Percentiles rank a stretch among this genome's conserved stretches.
Conservation (phyloP, 2,329 filamentous ascomycete species). For the Juglanconis sp. region DNA sequence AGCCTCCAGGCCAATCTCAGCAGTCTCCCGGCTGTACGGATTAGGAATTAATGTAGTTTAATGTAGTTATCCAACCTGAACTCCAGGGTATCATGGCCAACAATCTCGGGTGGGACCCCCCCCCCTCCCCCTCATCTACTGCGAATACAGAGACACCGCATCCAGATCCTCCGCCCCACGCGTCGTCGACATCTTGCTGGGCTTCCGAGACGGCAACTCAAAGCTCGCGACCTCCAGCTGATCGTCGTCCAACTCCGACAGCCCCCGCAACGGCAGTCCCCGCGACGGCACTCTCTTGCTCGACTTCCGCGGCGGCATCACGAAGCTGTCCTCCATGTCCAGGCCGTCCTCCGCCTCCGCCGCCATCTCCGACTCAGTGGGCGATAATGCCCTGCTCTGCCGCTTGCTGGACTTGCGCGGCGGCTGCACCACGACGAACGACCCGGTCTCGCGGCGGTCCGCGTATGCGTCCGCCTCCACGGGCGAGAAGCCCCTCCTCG, state of each 20-base stretch:
- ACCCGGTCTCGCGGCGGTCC: constrained; percentile 7
- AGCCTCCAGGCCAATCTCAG: no score
- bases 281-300: background rate
- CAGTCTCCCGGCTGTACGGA: background rate
- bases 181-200: constrained; percentile 9
- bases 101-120: background rate
- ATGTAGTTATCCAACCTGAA: background rate
- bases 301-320: constrained; percentile 9
- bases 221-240: constrained; percentile 12
- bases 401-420: constrained; percentile 16
- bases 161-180: background rate
- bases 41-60: background rate
- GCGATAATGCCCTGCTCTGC: background rate
- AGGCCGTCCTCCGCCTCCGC: background rate
- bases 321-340: constrained; percentile 6
- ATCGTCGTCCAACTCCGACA: background rate
- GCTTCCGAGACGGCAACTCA: constrained; percentile 14
- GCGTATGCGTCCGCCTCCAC: constrained; percentile 10
- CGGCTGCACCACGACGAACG: constrained; percentile 6
- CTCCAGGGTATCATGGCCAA: background rate
- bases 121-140: background rate
- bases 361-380: background rate
- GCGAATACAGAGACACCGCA: constrained; percentile 17
- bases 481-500: constrained; percentile 3
- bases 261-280: background rate